phyloP scores from a whole-genome alignment of 441 rosid genomes.

The Populus hybrid region DNA sequence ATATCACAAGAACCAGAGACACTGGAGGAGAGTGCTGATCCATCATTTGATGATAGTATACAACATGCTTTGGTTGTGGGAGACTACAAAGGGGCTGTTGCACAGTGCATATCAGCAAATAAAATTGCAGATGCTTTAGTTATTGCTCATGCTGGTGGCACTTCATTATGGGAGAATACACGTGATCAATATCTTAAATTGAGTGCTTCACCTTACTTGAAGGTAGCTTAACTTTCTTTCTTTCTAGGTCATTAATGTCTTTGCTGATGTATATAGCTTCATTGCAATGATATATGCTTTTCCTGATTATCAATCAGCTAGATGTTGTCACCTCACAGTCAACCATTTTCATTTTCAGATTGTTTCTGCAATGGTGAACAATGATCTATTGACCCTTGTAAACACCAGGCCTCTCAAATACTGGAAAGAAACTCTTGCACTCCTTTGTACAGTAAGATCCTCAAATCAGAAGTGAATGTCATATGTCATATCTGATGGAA shows the following conservation, averaged over 20 bases:
- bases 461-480: slow-evolving; percentile 3
- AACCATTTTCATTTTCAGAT: slow-evolving; percentile 50
- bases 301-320: neutral
- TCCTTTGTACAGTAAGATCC: slow-evolving; percentile 82
- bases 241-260: neutral
- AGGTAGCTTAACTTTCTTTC: slow-evolving; percentile 41
- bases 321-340: neutral
- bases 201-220: slow-evolving; percentile 75
- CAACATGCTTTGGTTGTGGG: slow-evolving; percentile 96
- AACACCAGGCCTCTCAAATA: slow-evolving; percentile 73
- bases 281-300: neutral
- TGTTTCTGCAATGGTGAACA: slow-evolving; percentile 93
- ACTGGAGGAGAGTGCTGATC: slow-evolving; percentile 62
- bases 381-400: slow-evolving; percentile 78
- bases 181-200: slow-evolving; percentile 79
- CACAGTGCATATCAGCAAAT: slow-evolving; percentile 74
- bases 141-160: slow-evolving; percentile 95
- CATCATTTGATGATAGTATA: slow-evolving; percentile 79
- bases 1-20: slow-evolving; percentile 45
- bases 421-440: slow-evolving; percentile 99
- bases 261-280: neutral
- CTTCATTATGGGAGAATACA: slow-evolving; percentile 86
- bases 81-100: slow-evolving; percentile 93
- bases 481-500: neutral
- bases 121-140: slow-evolving; percentile 97